Evolutionary conservation across 768 basidiomycete genomes (phyloP), one percentile per base, ranked within the genome.

Genomic region (Collybia mongolica): DNA sequence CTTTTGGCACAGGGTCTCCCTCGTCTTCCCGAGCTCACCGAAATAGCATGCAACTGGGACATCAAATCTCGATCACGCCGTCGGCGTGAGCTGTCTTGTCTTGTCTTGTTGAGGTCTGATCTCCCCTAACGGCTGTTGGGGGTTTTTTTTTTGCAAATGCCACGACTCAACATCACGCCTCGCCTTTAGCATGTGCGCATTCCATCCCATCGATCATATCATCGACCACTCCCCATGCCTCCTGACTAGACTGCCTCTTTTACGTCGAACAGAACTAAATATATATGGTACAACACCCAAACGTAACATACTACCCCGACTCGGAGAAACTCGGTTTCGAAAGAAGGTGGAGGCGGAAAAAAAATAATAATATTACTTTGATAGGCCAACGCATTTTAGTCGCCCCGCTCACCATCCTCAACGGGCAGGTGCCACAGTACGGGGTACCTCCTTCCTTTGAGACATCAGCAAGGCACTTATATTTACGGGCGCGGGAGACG

Each of bases 51-150:
- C n/a, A n/a, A n/a, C n/a, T n/a, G n/a, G 26, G 43, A 7, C 22
- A 38, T 49, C 39, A 32, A 20, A 49, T 49, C 48, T 49, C 48
- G 48, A 49, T 49, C 39, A 18, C n/a, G 15, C 39, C 14, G 39
- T 49, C 39, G 48, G 38, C 35, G 48, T 36, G 35, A 37, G 32
- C 32, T 32, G 32, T 14, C 32, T 28, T 9, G n/a, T 9, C 26
- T 28, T 28, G 26, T 28, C 26, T 28, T n/a, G n/a, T 9, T 28
- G 26, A 28, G n/a, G 26, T 28, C 26, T 28, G 26, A 28, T 28
- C 5, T 28, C 26, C 26, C 26, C 26, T 28, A 28, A 28, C 5
- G 5, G 5, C 26, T 28, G 5, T 28, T 19, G 28, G 19, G 29
- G n/a, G n/a, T n/a, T n/a, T n/a, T n/a, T n/a, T 22, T 5, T 12